Base-by-base conservation (phyloP, 73 alveolate species). In the Stentor coeruleus region DNA sequence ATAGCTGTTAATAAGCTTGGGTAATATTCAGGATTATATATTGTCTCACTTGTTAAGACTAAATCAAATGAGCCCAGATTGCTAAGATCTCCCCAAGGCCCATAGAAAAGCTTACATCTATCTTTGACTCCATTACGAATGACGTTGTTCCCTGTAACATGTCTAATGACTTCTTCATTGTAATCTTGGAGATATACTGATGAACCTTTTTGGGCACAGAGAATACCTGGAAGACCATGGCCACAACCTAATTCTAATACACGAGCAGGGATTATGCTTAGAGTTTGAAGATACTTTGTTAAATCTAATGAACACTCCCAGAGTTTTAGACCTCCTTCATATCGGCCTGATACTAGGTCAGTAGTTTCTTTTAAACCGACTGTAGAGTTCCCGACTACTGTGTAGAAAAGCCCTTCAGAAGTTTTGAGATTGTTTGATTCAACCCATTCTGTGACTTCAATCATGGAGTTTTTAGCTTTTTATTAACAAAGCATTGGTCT, bases 301-400 rank as follows among this genome's bases (percentile, higher is more conserved):
- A 93, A 59, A 76, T 93, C 98, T 58, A 90, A 59, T 28, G 91
- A 87, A 81, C 98, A 93, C 77, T 93, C 98, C 96, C 98, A 93
- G 20, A 93, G 79, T 75, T 91, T 87, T 41, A 93, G 91, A n/a
- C 98, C 98, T 4, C 98, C 98, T 83, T 93, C 98, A 88, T 93
- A 93, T 66, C 82, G 89, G 30, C 97, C 97, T 40, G 94, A 66
- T 3, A 91, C 76, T 76, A 91, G 84, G 83, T 91, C 97, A 55
- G 93, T 86, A n/a, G 84, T 82, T 74, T 86, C 59, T 35, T 26
- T 26, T 15, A 76, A 37, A 42, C 86, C 87, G 28, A 66, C 42
- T 66, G n/a, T 40, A 11, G 66, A 49, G 66, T 49, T 49, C 20
- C 20, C 66, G 6, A 49, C 6, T 49, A 49, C 6, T 11, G 66